Base-by-base conservation (phyloP, 345 rosid genomes). In the Heritiera littoralis region DNA sequence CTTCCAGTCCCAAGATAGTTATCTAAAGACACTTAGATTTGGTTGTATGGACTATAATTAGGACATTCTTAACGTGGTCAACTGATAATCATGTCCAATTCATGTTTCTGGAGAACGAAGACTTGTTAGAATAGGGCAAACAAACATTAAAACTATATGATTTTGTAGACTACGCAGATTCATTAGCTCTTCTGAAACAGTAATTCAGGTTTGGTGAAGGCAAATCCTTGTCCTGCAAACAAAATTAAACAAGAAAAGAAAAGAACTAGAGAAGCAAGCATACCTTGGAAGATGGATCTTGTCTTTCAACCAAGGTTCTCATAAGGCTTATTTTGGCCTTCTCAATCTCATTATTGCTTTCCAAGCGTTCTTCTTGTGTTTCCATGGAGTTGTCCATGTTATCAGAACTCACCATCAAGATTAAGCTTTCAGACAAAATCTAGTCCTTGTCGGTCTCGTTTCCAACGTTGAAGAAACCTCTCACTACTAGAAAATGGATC, bases 211-310 rank as follows among this genome's bases (percentile, higher is more conserved):
- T n/a, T 45, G 48, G 7, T 8, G 48, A 45, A 45, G 48, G 48
- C 6, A 45, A 45, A 45, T 2, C 48, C 0, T 0, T 0, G 7
- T n/a, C n/a, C n/a, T n/a, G n/a, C n/a, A n/a, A n/a, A n/a, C n/a
- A n/a, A n/a, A n/a, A 17, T 11, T 6, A 35, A 65, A 14, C 41
- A 46, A 14, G 3, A 18, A 54, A 7, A 13, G 4, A 41, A 49
- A 15, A 49, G 12, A 56, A 20, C 8, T 2, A 59, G 13, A 0
- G 3, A 32, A 58, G 20, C 10, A 66, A 52, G 32, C 46, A 38
- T 30, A 83, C 89, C 86, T 79, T 85, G 74, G 86, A 74, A 77
- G 86, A 79, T 35, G 14, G 84, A 75, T 87, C 85, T 38, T 83
- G 77, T 48, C 9, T 81, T 69, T 87, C 78, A 43, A 85, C 76